Evolutionary conservation across 2,329 filamentous ascomycete genomes (phyloP), one percentile per base, ranked within the genome.

Genomic region (Fusarium longipes): DNA sequence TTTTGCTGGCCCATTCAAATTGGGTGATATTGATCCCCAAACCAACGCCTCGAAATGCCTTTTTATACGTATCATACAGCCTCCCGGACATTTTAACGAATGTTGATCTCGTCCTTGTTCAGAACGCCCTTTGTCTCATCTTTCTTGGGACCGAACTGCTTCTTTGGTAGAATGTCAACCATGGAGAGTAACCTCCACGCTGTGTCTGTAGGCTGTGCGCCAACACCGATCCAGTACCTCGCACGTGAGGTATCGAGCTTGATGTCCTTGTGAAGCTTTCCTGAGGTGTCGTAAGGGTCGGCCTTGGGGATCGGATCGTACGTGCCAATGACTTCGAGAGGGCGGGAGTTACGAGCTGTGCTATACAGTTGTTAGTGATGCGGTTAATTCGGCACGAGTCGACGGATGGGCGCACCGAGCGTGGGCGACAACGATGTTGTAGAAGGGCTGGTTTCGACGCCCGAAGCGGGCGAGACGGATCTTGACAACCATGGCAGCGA

Each of bases 341-440:
- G 96, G 74, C 91, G 92, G 72, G 89, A 91, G 81, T 95, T 92
- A 72, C 93, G 89, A 35, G 96, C 94, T 39, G 93, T 93, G 70
- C 93, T 96, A 73, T 12, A 33, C 22, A 48, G 10, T 35, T 38
- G 40, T 61, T 53, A 49, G 57, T 54, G 27, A n/a, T 59, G 20
- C 20, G 24, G 22, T 42, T 47, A 45, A 36, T 59, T 47, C 39
- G 53, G 35, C 20, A 27, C 8, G 4, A 35, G 17, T 36, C 14
- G n/a, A 27, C 2, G 35, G 35, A n/a, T 15, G 39, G 29, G 67
- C 84, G 69, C 86, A 96, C 92, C 94, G 90, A 44, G 94, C 94
- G 76, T 98, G 95, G 17, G 93, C 88, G 68, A 99, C 92, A 70
- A 98, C 93, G 68, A 99, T 97, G 82, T 99, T 99, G 86, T 97